Percentiles rank a stretch among this genome's conserved stretches.
Conservation (phyloP, 208 protist species). For the Acanthamoeba healyi region DNA sequence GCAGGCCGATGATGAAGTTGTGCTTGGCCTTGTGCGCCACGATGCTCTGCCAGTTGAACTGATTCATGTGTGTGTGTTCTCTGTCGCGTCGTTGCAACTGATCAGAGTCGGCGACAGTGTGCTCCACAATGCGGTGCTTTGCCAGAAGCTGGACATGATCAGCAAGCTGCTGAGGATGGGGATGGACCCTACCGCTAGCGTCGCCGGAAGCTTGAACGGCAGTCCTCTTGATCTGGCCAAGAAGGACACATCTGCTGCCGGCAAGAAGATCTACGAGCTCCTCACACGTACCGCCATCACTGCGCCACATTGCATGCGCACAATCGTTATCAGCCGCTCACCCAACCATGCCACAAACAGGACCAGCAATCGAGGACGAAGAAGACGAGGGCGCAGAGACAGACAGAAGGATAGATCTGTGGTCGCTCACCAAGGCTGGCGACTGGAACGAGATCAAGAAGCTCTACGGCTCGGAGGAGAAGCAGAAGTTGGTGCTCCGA, state of each 20-base stretch:
- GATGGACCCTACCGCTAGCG: background rate
- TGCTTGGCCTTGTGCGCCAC: no score
- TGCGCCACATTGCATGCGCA: background rate
- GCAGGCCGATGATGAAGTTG: no score
- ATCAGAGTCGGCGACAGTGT: constrained; percentile 46
- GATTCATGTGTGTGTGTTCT: background rate
- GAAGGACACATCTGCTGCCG: constrained; percentile 3
- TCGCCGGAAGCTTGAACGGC: background rate
- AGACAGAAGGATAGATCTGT: background rate
- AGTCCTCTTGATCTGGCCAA: constrained; percentile 31
- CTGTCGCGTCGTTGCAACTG: no score
- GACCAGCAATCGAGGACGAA: constrained; percentile 5
- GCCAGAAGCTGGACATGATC: constrained; percentile 31
- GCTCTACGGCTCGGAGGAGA: background rate
- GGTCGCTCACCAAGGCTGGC: constrained; percentile 2
- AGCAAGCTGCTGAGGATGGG: constrained; percentile 1
- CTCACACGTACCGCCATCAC: background rate
- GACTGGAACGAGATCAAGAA: constrained; percentile 41
- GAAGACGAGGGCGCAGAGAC: background rate
- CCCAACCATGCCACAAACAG: background rate
- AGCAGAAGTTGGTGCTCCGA: background rate
- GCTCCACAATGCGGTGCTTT: constrained; percentile 22
- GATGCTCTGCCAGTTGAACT: no score
- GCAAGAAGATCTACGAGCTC: constrained; percentile 26
- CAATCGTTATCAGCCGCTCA: background rate